Base-by-base conservation (phyloP, 2,329 filamentous ascomycete species). In the Calonectria naviculata region DNA sequence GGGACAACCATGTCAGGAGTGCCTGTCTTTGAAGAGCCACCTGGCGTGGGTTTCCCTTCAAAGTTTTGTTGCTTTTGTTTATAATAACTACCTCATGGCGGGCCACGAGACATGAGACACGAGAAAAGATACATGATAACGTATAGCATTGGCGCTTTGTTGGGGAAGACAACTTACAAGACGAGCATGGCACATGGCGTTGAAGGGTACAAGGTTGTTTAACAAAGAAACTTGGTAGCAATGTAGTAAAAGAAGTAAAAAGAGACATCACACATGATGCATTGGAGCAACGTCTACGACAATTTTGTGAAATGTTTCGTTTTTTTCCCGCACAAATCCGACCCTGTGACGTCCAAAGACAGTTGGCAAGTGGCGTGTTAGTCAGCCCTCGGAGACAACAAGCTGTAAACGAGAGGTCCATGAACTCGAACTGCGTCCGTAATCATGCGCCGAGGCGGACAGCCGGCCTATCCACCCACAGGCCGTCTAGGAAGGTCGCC, bases 401-500 rank as follows among this genome's bases (percentile, higher is more conserved):
- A 49, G 62, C 56, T 41, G 9, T 31, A n/a, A 41, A 17, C 19
- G 21, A 24, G 13, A 44, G 12, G 10, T 19, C 19, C 19, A 12
- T 28, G 29, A 49, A 42, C 46, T 52, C 17, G 44, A 28, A n/a
- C 38, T 29, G 52, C 64, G 52, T 67, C 52, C 68, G 62, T 63
- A 24, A 46, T 56, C 49, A 41, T 70, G 68, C 68, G 68, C 63
- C 68, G 54, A 66, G 68, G 54, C 56, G 46, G 56, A 54, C 52
- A 65, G 46, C 44, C 46, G 47, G 52, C 34, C 52, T 58, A 56
- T 70, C 63, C 63, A 62, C 68, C 13, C 13, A 19, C 13, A 65
- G n/a, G 46, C 61, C 26, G 17, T 60, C 31, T 60, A 60, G 60
- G 49, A 69, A 66, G 68, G 46, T 34, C 46, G 29, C 63, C 44